These are phyloP conservation scores for Russula sp. DNA, from an alignment of 768 basidiomycete genomes.

Conservation along the genomic window DNA sequence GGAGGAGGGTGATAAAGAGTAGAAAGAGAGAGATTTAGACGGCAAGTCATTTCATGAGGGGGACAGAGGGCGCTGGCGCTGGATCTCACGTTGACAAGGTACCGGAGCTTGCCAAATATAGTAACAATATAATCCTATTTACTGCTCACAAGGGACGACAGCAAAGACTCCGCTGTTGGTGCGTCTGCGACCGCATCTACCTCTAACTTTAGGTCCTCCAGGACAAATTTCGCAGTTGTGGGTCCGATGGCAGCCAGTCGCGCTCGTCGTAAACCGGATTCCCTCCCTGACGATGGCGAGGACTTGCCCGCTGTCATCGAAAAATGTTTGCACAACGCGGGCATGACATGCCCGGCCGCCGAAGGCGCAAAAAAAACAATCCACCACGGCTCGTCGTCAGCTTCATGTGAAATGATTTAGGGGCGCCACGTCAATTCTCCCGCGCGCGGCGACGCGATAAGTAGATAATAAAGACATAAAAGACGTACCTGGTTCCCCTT, in stretches of 20 bases:
- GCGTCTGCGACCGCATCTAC: slow-evolving; percentile 57
- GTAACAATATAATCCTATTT: neutral
- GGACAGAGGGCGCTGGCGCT: too few species aligned
- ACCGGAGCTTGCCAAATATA: neutral
- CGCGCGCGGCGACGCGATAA: neutral
- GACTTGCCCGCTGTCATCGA: slow-evolving; percentile 33
- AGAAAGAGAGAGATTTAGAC: neutral
- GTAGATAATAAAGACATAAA: too few species aligned
- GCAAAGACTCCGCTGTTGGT: slow-evolving; percentile 55
- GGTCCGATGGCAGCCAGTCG: slow-evolving; percentile 64
- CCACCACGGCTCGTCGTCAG: slow-evolving; percentile 49
- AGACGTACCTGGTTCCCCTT: slow-evolving; percentile 10
- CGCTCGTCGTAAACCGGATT: neutral
- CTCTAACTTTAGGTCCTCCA: slow-evolving; percentile 42
- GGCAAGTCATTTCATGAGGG: too few species aligned
- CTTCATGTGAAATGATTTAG: neutral
- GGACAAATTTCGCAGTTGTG: slow-evolving; percentile 56
- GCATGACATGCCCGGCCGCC: slow-evolving; percentile 54
- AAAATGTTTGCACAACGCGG: slow-evolving; percentile 49
- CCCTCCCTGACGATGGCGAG: neutral
- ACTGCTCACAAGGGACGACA: slow-evolving; percentile 33
- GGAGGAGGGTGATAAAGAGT: too few species aligned
- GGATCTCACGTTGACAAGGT: neutral
- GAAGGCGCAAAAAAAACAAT: slow-evolving; percentile 77
- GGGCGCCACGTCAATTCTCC: neutral